Conservation (phyloP, 805 yeast genomes). For the Candida morakotiae region DNA sequence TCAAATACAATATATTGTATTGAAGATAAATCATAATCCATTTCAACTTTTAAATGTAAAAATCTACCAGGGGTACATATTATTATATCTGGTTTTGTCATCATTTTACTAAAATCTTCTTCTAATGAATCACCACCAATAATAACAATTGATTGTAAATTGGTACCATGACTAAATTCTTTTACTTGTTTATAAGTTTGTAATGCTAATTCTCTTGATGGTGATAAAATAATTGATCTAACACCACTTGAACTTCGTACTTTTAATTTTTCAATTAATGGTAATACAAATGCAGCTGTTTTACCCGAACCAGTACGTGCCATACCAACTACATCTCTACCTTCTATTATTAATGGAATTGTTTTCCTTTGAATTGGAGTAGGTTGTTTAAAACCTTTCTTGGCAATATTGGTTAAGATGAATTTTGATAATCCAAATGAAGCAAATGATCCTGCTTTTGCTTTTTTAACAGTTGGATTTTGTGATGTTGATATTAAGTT, state of each 20-base stretch:
- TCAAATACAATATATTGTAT: slow-evolving; percentile 92
- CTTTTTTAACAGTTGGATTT: slow-evolving; percentile 49
- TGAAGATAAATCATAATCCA: slow-evolving; percentile 78
- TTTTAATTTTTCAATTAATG: slow-evolving; percentile 81
- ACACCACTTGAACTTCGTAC: slow-evolving; percentile 84
- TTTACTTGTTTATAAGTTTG: slow-evolving; percentile 88
- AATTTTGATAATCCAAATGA: slow-evolving; percentile 83
- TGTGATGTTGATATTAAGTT: slow-evolving; percentile 34
- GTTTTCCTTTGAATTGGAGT: slow-evolving; percentile 98
- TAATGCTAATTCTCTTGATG: slow-evolving; percentile 92
- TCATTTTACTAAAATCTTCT: slow-evolving; percentile 90
- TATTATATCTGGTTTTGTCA: slow-evolving; percentile 89
- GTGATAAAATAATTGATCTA: slow-evolving; percentile 85
- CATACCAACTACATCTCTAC: slow-evolving; percentile 97
- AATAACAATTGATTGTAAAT: slow-evolving; percentile 70
- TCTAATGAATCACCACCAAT: slow-evolving; percentile 99
- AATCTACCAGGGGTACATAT: slow-evolving; percentile 98
- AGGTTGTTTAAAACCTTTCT: slow-evolving; percentile 90
- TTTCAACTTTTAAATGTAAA: slow-evolving; percentile 91
- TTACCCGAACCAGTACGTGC: slow-evolving; percentile 99
- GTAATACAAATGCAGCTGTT: slow-evolving; percentile 93
- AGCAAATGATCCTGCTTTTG: slow-evolving; percentile 78
- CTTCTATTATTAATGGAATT: slow-evolving; percentile 82
- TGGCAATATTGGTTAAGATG: slow-evolving; percentile 62
- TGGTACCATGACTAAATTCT: slow-evolving; percentile 82